A percentile compares a stretch with the other conserved stretches of the same genome.
phyloP scores from a whole-genome alignment of 176 grass and related monocot genomes.

The Chloris gayana region DNA sequence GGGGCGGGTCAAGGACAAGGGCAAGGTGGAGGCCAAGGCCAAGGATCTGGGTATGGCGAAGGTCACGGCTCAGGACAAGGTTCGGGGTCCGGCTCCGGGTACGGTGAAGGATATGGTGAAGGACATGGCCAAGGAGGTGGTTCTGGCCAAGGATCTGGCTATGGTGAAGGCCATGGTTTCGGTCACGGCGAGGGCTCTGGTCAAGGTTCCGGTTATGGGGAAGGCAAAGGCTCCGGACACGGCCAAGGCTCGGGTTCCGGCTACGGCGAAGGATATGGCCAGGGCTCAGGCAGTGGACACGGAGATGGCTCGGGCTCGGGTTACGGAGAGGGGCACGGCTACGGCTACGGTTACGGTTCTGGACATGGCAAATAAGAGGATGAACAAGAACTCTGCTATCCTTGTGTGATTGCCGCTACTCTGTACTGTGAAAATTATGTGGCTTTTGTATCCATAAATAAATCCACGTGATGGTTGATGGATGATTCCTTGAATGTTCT shows the following conservation, averaged over 20 bases:
- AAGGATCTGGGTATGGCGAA: constrained; percentile 22
- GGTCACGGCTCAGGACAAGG: constrained; percentile 38
- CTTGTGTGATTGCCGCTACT: background rate
- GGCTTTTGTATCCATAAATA: constrained; percentile 9
- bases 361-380: constrained; percentile 19
- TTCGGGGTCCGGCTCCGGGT: constrained; percentile 8
- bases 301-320: no score
- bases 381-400: background rate
- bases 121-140: constrained; percentile 9
- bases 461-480: background rate
- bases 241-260: no score
- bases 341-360: constrained; percentile 15
- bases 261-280: constrained; percentile 42
- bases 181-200: constrained; percentile 17
- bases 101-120: constrained; percentile 16
- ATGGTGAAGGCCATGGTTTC: constrained; percentile 2
- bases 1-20: constrained; percentile 36
- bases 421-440: background rate
- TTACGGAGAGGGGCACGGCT: constrained; percentile 45
- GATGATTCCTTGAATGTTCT: background rate
- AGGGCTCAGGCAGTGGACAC: no score
- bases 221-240: constrained; percentile 10
- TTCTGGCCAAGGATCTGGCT: constrained; percentile 18
- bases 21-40: constrained; percentile 10
- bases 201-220: background rate